These are phyloP conservation scores for Chondrostereum purpureum DNA, from an alignment of 1,284 basidiomycete genomes.

Conservation along the genomic window DNA sequence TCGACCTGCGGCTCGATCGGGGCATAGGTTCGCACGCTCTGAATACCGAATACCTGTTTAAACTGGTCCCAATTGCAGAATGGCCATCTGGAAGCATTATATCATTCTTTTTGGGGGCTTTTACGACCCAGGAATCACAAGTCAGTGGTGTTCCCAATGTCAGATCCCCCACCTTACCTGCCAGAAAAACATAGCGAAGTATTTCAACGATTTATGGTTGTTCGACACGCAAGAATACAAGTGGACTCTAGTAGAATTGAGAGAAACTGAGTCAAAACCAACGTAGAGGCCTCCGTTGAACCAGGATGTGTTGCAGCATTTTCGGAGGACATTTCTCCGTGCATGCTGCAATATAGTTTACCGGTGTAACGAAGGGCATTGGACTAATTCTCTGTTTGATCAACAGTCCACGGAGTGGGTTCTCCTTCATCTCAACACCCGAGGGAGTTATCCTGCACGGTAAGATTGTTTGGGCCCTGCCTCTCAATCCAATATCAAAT, in stretches of 20 bases:
- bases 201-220: constrained; percentile 84
- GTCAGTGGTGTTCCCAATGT: constrained; percentile 32
- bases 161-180: neutral
- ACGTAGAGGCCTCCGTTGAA: constrained; percentile 40
- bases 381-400: no score
- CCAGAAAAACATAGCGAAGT: constrained; percentile 51
- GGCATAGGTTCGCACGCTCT: constrained; percentile 55
- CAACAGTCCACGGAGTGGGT: constrained; percentile 82
- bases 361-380: no score
- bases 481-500: no score
- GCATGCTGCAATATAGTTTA: no score
- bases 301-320: neutral
- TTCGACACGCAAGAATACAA: constrained; percentile 86
- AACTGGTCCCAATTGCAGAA: constrained; percentile 48
- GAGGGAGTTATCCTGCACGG: constrained; percentile 86
- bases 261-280: constrained; percentile 62
- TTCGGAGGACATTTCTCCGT: no score
- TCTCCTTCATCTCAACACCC: constrained; percentile 76
- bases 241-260: constrained; percentile 79
- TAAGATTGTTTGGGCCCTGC: constrained; percentile 17
- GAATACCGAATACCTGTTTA: neutral
- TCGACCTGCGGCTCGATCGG: constrained; percentile 76
- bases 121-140: constrained; percentile 74
- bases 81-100: constrained; percentile 89
- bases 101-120: constrained; percentile 87